Evolutionary conservation across 1,284 basidiomycete species (phyloP).

Genomic region (Naganishia sp.): DNA sequence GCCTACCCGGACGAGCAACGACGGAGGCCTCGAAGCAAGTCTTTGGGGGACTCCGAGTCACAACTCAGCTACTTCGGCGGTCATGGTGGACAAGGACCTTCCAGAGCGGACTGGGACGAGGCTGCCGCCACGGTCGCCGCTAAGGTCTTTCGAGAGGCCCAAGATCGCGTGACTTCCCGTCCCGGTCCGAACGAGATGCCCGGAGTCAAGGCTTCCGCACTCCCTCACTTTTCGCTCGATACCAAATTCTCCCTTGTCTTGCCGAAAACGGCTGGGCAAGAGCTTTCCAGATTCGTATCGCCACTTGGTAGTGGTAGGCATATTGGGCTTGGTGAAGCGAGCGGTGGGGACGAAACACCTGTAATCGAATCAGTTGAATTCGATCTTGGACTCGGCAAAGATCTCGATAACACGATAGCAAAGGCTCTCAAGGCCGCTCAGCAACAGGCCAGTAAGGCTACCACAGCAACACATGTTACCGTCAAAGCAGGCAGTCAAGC

Average conservation of each 20-base stretch:
- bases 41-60: slow-evolving; percentile 9
- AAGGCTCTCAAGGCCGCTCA: slow-evolving; percentile 45
- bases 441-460: neutral
- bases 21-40: slow-evolving; percentile 14
- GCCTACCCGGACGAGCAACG: slow-evolving; percentile 27
- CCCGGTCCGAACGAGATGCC: slow-evolving; percentile 28
- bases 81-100: slow-evolving; percentile 30
- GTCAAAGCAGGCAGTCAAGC: neutral
- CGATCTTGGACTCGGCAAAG: slow-evolving; percentile 48
- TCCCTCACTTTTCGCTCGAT: slow-evolving; percentile 53
- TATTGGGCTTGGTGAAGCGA: slow-evolving; percentile 2
- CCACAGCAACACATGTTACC: neutral
- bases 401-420: slow-evolving; percentile 48
- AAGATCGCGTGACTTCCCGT: neutral
- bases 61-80: slow-evolving; percentile 12
- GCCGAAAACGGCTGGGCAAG: slow-evolving; percentile 3
- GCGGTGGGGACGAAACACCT: slow-evolving; percentile 6
- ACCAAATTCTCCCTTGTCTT: slow-evolving; percentile 46
- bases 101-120: slow-evolving; percentile 33
- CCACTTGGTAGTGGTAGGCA: slow-evolving; percentile 11
- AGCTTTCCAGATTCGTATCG: slow-evolving; percentile 13
- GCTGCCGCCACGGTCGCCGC: slow-evolving; percentile 24
- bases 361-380: slow-evolving; percentile 37
- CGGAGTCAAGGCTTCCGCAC: slow-evolving; percentile 19
- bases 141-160: slow-evolving; percentile 7